Conservation (phyloP, 2,329 filamentous ascomycete species). For the Aspergillus candidus region DNA sequence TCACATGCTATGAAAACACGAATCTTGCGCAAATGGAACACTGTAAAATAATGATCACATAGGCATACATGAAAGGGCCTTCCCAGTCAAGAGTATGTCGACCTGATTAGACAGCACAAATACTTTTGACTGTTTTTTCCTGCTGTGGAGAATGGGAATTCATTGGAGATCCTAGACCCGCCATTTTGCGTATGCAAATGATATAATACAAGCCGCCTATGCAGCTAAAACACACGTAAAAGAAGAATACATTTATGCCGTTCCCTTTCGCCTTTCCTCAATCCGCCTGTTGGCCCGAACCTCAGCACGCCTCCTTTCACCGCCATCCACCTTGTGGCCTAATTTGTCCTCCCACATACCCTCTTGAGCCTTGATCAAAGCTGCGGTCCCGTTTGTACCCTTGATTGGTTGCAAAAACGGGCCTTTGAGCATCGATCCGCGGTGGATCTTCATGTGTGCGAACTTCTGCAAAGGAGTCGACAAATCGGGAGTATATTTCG, state of each 20-base stretch:
- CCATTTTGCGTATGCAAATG: not conserved
- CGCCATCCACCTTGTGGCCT: constrained; percentile 90
- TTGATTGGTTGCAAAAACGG: constrained; percentile 66
- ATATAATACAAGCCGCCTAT: constrained; percentile 13
- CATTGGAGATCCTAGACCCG: no score
- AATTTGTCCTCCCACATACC: constrained; percentile 88
- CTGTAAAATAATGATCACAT: no score
- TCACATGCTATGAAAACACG: no score
- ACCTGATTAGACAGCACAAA: no score
- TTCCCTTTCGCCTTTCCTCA: constrained; percentile 65
- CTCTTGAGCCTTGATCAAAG: constrained; percentile 65
- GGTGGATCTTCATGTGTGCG: constrained; percentile 60
- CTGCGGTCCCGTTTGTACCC: constrained; percentile 53
- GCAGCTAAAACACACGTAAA: constrained; percentile 8
- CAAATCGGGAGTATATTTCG: constrained; percentile 47
- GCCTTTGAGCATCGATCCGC: constrained; percentile 65
- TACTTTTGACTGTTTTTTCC: no score
- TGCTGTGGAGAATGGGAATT: no score
- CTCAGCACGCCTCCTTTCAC: constrained; percentile 82
- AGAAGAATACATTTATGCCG: constrained; percentile 6
- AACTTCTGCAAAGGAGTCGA: constrained; percentile 49
- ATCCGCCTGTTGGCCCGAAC: constrained; percentile 80
- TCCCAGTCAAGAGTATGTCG: no score
- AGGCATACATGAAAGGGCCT: no score
- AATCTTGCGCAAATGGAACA: no score